Base-by-base conservation (phyloP, 805 yeast genomes). In the Debaryomyces prosopidis region DNA sequence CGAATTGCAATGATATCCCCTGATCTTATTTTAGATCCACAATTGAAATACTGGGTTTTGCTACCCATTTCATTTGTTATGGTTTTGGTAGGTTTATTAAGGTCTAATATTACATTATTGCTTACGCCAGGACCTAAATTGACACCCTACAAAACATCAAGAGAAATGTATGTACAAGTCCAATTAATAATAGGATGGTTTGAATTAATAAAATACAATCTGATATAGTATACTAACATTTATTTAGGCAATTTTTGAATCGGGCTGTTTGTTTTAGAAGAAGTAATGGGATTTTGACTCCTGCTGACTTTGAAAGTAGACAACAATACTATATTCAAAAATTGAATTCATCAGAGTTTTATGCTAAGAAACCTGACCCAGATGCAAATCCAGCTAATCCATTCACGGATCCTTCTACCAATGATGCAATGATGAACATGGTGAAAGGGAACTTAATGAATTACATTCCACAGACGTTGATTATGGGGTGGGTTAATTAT, bases 401-500 rank as follows among this genome's bases (percentile, higher is more conserved):
- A 15, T 74, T 89, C 39, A 65, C 81, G 1, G 96, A 89, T 55
- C 85, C 95, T 3, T 72, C 74, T 39, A 75, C 85, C 20, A 76
- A 84, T 49, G 96, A 90, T 45, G 80, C 84, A 17, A 69, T 94
- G 75, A 74, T 84, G 73, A 77, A 76, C 39, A 84, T 88, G 84
- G 79, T 90, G 47, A 89, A 89, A 60, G 84, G 85, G 7, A 91
- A 89, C 60, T 69, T 89, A 51, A 84, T 91, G 59, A 88, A 82
- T 65, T 88, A 84, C 61, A 79, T 90, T 15, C 97, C 98, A 1
- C 98, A 94, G 68, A 89, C 97, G 0, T 64, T 91, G 33, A 86
- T 91, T 52, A 91, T 94, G 97, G 89, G 90, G 59, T 94, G 97
- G 96, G 92, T 92, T 49, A 89, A 88, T 59, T 87, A 83, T 58